Evolutionary conservation across 2,329 filamentous ascomycete genomes (phyloP).

Genomic region (Fusarium continuum): DNA sequence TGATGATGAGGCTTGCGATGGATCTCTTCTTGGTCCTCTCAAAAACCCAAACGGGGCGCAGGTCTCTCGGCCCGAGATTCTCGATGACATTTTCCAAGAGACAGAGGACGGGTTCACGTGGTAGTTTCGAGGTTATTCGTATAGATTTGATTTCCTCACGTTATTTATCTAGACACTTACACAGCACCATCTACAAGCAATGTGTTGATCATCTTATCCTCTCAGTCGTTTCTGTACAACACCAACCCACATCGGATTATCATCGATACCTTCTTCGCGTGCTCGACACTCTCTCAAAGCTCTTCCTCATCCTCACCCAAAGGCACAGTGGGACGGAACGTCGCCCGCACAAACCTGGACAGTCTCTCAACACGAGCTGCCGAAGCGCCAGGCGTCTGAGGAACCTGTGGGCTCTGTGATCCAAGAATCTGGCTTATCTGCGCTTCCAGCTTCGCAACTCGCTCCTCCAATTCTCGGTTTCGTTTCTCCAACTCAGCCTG

Average conservation of each 20-base stretch:
- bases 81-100: conserved; percentile 3
- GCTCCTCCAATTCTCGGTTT: conserved; percentile 15
- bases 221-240: neutral
- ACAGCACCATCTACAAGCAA: conserved; percentile 10
- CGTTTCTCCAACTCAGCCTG: conserved; percentile 7
- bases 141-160: neutral
- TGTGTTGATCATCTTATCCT: neutral
- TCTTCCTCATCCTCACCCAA: neutral
- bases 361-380: neutral
- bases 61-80: neutral
- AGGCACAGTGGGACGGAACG: neutral
- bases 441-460: conserved; percentile 23
- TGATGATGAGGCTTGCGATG: neutral
- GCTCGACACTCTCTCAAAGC: neutral
- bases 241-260: neutral
- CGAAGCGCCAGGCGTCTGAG: neutral
- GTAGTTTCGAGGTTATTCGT: neutral
- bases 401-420: neutral
- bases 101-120: conserved; percentile 28
- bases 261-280: neutral
- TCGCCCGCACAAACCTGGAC: neutral
- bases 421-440: conserved; percentile 3
- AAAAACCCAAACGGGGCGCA: neutral
- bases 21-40: neutral
- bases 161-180: neutral